Evolutionary conservation across 768 basidiomycete genomes (phyloP), one percentile per base, ranked within the genome.

Genomic region (Daedalea quercina): DNA sequence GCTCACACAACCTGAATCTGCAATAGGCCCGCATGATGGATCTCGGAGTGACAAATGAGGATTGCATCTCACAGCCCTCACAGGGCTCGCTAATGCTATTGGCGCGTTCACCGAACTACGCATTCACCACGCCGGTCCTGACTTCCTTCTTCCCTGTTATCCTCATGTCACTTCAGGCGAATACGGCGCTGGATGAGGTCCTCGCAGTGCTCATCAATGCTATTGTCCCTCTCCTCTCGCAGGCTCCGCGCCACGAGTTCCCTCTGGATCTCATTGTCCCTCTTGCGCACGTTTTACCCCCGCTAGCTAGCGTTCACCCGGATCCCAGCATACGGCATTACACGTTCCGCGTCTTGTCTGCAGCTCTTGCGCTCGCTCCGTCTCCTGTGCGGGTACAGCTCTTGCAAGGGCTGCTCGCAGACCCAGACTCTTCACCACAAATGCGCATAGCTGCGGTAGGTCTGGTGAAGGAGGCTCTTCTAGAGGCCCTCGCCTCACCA

Each of bases 401-500:
- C 9, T 71, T 90, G 2, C 66, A 71, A 11, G 81, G 81, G 33
- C 71, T 89, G 20, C 53, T 73, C 33, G 56, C 63, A 4, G 74
- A 78, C 17, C 56, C 60, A 9, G 72, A 80, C 52, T 69, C 78
- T 15, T 77, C 78, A 44, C 82, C 82, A 0, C 83, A 85, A 60
- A 85, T 90, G 75, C 76, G 82, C 9, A 78, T 81, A 0, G 84
- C 86, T 0, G 78, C 84, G 0, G 73, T 90, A 0, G 82, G 84
- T 0, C 70, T 90, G 1, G 73, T 88, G 1, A 86, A 84, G 63
- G 85, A 90, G 47, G 78, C 80, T 1, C 68, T 83, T 1, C 64
- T 90, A 11, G 77, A 84, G 46, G 78, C 74, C 0, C 65, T 78
- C 1, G 55, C 77, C 9, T 57, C 69, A 11, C 60, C 64, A 6